Evolutionary conservation across 1,284 basidiomycete genomes (phyloP), one percentile per base, ranked within the genome.

Genomic region (Fomitopsis schrenkii): DNA sequence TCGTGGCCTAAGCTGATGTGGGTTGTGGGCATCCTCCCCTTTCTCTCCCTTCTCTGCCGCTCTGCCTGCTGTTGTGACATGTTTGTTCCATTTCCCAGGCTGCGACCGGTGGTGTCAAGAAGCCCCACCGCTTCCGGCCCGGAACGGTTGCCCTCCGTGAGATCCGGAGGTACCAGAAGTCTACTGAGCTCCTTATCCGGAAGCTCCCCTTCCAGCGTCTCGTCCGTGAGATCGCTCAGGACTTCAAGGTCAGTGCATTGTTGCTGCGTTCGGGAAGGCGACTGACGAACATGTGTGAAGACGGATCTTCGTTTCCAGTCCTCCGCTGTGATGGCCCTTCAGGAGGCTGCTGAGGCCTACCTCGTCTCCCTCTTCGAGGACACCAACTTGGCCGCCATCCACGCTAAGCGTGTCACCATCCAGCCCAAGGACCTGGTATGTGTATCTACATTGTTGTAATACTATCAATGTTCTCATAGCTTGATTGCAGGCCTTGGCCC

Each of bases 121-220:
- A 95, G 83, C 93, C 94, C 66, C 94, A 97, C 79, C 87, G 95
- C 76, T 97, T 97, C 93, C 89, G 94, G 77, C 95, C 95, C 72
- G 95, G 95, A 85, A 97, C 95, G 71, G 95, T 98, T 82, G 95
- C 95, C 71, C 93, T 98, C 66, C 93, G 95, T 88, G 95, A 98
- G 83, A 98, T 98, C 72, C 85, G 96, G 79, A 86, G 94, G 76
- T 98, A 98, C 87, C 96, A 97, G 79, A 95, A 95, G 85, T 94
- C 93, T 71, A 95, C 95, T 69, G 94, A 96, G 84, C 86, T 96
- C 72, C 86, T 96, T 73, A 96, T 97, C 83, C 86, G 94, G 80
- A 96, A 96, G 88, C 88, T 96, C 65, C 94, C 94, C 69, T 96
- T 96, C 93, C 94, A 96, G 81, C 84, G 94, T 72, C 86, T 97